A percentile compares a stretch with the other conserved stretches of the same genome.
Evolutionary conservation across 768 basidiomycete genomes (phyloP).

Genomic region (Mycena capillaripes): DNA sequence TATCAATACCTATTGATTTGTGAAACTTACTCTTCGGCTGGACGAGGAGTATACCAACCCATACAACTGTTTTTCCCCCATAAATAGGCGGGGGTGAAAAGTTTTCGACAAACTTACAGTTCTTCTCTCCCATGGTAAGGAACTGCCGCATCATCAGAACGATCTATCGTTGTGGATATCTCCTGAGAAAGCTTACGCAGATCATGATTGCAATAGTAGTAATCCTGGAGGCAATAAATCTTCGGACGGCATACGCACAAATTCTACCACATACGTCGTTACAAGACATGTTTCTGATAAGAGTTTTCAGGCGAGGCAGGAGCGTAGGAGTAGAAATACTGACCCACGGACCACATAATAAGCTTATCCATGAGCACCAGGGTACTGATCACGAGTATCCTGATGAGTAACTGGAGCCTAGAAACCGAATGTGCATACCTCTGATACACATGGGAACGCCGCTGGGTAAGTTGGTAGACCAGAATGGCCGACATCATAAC

Average conservation of each 20-base stretch:
- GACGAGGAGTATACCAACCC: conserved; percentile 15
- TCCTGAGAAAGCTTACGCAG: not conserved
- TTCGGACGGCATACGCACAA: not conserved
- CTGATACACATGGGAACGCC: not conserved
- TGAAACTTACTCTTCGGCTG: conserved; percentile 12
- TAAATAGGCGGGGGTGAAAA: not conserved
- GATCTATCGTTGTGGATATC: not conserved
- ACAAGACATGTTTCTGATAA: conserved; percentile 19
- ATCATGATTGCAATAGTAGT: conserved; percentile 20
- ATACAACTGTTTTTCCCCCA: not conserved
- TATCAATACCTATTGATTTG: not conserved
- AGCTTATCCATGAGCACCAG: conserved; percentile 21
- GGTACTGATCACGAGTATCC: not conserved
- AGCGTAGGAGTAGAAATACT: not conserved
- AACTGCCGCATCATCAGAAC: not conserved
- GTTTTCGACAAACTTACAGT: not conserved
- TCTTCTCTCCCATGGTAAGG: conserved; percentile 15
- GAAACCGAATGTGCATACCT: not conserved
- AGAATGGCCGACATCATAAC: conserved; percentile 16
- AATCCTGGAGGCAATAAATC: not conserved
- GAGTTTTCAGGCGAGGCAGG: too few species aligned
- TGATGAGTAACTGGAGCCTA: too few species aligned
- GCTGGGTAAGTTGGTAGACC: conserved; percentile 6
- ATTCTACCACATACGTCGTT: not conserved
- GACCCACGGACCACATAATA: conserved; percentile 24